Evolutionary conservation across 2,329 filamentous ascomycete species (phyloP), one percentile per base, ranked within the genome.

Genomic region (Tolypocladium ovalisporum): DNA sequence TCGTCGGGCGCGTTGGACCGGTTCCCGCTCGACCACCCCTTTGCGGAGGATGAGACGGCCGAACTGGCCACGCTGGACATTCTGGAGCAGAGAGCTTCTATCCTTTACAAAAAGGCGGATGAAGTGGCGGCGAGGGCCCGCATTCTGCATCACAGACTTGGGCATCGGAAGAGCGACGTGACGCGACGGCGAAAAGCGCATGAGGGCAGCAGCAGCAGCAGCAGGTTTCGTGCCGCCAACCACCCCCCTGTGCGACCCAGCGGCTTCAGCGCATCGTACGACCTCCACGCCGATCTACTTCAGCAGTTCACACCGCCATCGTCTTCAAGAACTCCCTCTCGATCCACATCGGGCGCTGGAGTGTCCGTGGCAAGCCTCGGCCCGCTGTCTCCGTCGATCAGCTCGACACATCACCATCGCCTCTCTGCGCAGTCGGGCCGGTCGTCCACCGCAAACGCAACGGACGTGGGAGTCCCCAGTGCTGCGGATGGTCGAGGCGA

Each of bases 41-140:
- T 94, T 54, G 84, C 88, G 58, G 90, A 95, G 67, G 90, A 96
- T 67, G 91, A 96, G 72, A 84, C 87, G 67, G 90, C 90, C 62
- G 90, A 96, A 68, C 72, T 95, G 40, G 89, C 86, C 15, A 93
- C 90, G 0, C 76, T 95, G 64, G 89, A 94, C 64, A 92, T 95
- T 54, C 72, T 96, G 34, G 89, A 96, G 71, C 84, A 86, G 69
- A 87, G 90, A 60, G 75, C 95, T 39, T 83, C 84, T 40, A 81
- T 88, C 62, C 81, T 96, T 49, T 90, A 89, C 63, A 89, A 90
- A 67, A 84, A 86, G 66, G 90, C 90, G 4, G 90, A 95, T 67
- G 87, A 90, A 75, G 85, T 81, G 19, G 78, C 78, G 19, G 72
- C 74, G 36, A 74, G 74, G 62, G 78, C 90, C 15, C 81, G 89